Evolutionary conservation across 176 grass and related monocot genomes (phyloP).

Genomic region (Carex myosuroides): DNA sequence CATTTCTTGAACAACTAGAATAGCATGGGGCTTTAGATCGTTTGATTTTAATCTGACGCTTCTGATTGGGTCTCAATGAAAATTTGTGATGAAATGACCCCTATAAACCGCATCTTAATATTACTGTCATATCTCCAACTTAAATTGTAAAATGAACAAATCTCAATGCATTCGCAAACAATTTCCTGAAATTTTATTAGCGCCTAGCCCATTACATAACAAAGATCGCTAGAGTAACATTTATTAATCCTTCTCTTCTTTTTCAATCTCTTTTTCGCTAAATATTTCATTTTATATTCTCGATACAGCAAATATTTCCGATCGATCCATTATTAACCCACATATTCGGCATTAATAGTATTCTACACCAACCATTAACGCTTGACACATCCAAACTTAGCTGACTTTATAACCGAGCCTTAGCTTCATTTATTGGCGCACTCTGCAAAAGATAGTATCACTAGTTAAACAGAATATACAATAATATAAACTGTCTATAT

Average conservation of each 20-base stretch:
- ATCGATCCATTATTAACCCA: neutral
- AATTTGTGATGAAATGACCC: neutral
- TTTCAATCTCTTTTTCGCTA: neutral
- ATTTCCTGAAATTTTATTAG: neutral
- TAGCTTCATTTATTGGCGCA: conserved; percentile 38
- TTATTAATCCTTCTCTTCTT: neutral
- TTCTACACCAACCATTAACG: neutral
- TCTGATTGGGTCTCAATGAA: neutral
- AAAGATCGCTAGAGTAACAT: neutral
- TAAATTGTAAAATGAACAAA: neutral
- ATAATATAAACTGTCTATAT: neutral
- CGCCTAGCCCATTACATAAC: neutral
- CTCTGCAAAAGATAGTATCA: conserved; percentile 44
- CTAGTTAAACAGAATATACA: neutral
- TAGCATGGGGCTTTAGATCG: neutral
- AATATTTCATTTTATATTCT: neutral
- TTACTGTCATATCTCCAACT: too few species aligned
- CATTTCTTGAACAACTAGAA: too few species aligned
- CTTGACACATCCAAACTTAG: neutral
- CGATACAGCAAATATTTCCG: neutral
- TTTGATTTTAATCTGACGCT: neutral
- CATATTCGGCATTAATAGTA: neutral
- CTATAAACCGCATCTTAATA: neutral
- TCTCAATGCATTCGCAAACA: neutral
- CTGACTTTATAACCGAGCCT: conserved; percentile 47